Base-by-base conservation (phyloP, 495 filamentous ascomycete genomes). In the Darksidea phi region DNA sequence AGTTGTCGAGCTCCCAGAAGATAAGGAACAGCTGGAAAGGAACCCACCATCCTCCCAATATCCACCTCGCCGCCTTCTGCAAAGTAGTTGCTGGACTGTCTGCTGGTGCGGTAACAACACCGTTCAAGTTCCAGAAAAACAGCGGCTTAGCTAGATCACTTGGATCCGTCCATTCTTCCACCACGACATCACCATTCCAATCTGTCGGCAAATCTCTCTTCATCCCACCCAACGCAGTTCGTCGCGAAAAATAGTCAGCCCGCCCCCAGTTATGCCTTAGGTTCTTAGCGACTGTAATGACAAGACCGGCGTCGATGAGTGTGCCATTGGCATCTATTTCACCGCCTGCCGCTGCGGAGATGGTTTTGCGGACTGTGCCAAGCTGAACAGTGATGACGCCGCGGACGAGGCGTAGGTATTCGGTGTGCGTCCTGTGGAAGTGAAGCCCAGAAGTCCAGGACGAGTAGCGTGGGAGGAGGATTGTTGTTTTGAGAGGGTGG, bases 41-140 rank as follows among this genome's bases (percentile, higher is more conserved):
- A 1, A 60, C 25, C 48, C 49, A 60, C 13, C 20, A 41, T 1
- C 34, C 36, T 12, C 15, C 47, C 28, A 54, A 15, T 15, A 54
- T 18, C 41, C 53, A 2, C 32, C 36, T 11, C 36, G 23, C 26
- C 6, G 10, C 6, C 21, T 21, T 58, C 23, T 12, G 3, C 42
- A 24, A 37, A 48, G 49, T 6, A 24, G 43, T 18, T 17, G 12
- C 17, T 6, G 11, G 10, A n/a, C 1, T 26, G 20, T 15, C 28
- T 26, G 48, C 2, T 11, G 18, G 21, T 0, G 17, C 50, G 1
- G 24, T 41, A 11, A 66, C 13, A 15, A 74, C 43, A 17, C 70
- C 71, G 32, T 74, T 74, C 28, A 75, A 20, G 37, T 75, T 73
- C 63, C 69, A 63, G 64, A 76, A 76, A 48, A 75, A 76, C 0